Base-by-base conservation (phyloP, 106 monocot genomes). In the Dendrobium officinale region DNA sequence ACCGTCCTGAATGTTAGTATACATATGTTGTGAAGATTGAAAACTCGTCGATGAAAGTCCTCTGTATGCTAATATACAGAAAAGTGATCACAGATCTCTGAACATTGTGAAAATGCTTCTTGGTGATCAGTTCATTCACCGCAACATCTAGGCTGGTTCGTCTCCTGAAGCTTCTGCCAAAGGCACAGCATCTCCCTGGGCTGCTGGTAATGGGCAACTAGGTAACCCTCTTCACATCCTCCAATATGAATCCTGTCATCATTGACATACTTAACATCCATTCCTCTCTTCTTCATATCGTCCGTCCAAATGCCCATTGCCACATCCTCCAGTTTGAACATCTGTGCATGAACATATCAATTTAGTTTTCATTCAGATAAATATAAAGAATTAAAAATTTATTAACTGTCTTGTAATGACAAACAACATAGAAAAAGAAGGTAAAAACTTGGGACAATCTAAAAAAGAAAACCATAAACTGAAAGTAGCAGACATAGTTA, bases 301-400 rank as follows among this genome's bases (percentile, higher is more conserved):
- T 86, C 81, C 64, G 91, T 84, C 95, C 92, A 95, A 51, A 98
- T 94, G 9, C 97, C 97, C 97, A 98, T 98, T 55, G 97, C 94
- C 5, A 98, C 97, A 87, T 98, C 97, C 80, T 98, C 97, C 79
- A 98, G 84, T 79, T 92, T 94, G 86, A 98, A 98, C 94, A 98
- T 91, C 97, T 97, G 89, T 70, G 37, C 11, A 70, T 70, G 33
- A 70, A 33, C 70, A 70, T 31, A 70, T 70, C 70, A 33, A 31
- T 70, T 70, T 15, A 70, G 27, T 15, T 31, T 67, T 67, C 26
- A 67, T 67, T 67, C 26, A 24, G 4, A 75, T 89, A 10, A 70
- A 47, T 5, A 66, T n/a, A 37, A 37, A 37, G 37, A 3, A 37
- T 37, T 37, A 55, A 55, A 3, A 37, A 37, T 45, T 45, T 45